phyloP scores from a whole-genome alignment of 139 green algal genomes.

The Volvox reticuliferus region DNA sequence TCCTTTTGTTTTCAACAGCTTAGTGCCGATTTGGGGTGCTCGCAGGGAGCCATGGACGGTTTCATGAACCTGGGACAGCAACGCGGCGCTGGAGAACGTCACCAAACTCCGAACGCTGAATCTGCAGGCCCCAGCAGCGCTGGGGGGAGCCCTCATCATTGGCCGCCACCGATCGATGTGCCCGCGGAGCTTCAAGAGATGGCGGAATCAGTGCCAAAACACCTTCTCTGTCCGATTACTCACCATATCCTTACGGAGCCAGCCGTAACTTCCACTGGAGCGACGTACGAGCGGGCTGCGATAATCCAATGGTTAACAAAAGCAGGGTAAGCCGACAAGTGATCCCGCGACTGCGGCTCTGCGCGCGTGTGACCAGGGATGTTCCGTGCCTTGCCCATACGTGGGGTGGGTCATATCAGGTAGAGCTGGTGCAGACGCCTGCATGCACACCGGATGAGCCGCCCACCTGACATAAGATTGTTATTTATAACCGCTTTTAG shows the following conservation, averaged over 20 bases:
- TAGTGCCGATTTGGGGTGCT: no score
- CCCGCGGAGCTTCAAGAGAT: conserved; percentile 49
- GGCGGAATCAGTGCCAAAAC: conserved; percentile 13
- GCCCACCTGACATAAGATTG: no score
- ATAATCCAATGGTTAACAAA: conserved; percentile 54
- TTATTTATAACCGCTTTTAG: no score
- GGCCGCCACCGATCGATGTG: conserved; percentile 53
- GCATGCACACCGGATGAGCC: no score
- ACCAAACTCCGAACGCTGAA: background rate
- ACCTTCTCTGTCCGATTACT: conserved; percentile 60
- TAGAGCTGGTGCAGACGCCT: no score
- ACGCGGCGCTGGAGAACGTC: background rate
- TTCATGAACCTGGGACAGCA: background rate
- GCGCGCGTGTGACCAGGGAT: no score
- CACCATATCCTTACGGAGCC: conserved; percentile 57
- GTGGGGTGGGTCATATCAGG: no score
- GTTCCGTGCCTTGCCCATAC: no score
- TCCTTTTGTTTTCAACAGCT: no score
- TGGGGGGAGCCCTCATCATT: conserved; percentile 37
- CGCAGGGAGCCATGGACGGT: conserved; percentile 13
- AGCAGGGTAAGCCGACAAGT: background rate
- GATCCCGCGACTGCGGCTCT: no score
- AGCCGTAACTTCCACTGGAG: conserved; percentile 36
- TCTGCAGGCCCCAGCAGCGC: no score
- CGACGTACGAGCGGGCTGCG: conserved; percentile 57